Evolutionary conservation across 225 moss, liverwort and hornwort genomes (phyloP).

Genomic region (Polytrichum formosum): DNA sequence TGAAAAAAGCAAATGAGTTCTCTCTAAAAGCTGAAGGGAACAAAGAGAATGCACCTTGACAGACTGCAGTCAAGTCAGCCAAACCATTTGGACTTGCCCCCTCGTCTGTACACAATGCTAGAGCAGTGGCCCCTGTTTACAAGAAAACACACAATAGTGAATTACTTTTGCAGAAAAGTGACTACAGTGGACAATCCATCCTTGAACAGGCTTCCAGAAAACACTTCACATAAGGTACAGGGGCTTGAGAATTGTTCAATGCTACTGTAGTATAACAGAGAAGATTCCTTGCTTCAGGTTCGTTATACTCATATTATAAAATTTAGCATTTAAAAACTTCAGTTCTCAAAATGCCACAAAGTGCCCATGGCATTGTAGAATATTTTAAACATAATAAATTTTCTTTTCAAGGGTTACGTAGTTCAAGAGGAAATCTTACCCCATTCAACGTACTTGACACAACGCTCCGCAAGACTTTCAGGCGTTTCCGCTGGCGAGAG

Average conservation of each 20-base stretch:
- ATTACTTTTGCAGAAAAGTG: too few species aligned
- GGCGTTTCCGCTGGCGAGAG: slow-evolving; percentile 87
- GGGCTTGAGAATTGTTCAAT: too few species aligned
- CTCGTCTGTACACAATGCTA: slow-evolving; percentile 86
- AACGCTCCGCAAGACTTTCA: slow-evolving; percentile 71
- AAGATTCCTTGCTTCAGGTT: too few species aligned
- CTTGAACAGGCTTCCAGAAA: too few species aligned
- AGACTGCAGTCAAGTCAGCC: slow-evolving; percentile 71
- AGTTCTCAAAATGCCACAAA: neutral
- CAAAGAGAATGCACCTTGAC: slow-evolving; percentile 54
- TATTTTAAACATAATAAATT: neutral
- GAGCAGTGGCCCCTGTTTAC: slow-evolving; percentile 66
- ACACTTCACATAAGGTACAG: too few species aligned
- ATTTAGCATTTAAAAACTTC: neutral
- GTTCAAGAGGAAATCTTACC: slow-evolving; percentile 34
- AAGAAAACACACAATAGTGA: slow-evolving; percentile 7
- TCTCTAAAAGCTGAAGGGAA: slow-evolving; percentile 9
- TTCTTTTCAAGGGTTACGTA: neutral
- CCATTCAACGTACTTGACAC: slow-evolving; percentile 72
- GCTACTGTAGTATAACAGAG: too few species aligned
- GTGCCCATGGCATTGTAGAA: neutral
- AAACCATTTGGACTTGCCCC: slow-evolving; percentile 79
- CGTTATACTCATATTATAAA: neutral
- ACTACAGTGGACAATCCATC: too few species aligned
- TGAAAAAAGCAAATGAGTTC: neutral